These are phyloP conservation scores for Mycoemilia scoparia DNA, from an alignment of 192 early-diverging fungal species.

Conservation along the genomic window DNA sequence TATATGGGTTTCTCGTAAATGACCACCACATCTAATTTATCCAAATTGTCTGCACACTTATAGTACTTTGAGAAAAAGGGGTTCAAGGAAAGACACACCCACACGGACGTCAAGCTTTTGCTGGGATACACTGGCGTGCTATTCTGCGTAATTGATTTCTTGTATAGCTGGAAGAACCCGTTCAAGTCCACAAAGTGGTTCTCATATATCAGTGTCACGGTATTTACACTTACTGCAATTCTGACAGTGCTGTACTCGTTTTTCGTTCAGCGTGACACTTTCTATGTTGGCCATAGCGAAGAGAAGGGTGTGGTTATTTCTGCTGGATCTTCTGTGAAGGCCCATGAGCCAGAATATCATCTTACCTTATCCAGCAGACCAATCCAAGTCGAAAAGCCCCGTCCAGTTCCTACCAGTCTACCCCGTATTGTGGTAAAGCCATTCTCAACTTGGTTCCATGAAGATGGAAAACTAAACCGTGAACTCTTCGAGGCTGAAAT, in stretches of 20 bases:
- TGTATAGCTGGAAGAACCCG: slow-evolving; percentile 46
- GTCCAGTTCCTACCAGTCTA: slow-evolving; percentile 22
- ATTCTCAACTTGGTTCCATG: slow-evolving; percentile 45
- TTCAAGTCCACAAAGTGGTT: slow-evolving; percentile 43
- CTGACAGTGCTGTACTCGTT: slow-evolving; percentile 37
- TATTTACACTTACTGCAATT: slow-evolving; percentile 26
- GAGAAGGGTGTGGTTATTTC: slow-evolving; percentile 34
- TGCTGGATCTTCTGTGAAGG: slow-evolving; percentile 28
- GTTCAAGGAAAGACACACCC: slow-evolving; percentile 55
- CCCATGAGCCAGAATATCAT: slow-evolving; percentile 33
- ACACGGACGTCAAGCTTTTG: slow-evolving; percentile 63
- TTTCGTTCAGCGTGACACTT: slow-evolving; percentile 41
- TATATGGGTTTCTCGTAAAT: too few relatives aligned
- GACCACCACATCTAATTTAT: too few relatives aligned
- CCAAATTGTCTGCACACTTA: too few relatives aligned
- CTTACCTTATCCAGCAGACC: slow-evolving; percentile 31
- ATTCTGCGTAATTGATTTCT: slow-evolving; percentile 53
- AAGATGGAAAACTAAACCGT: slow-evolving; percentile 39
- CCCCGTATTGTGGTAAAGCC: slow-evolving; percentile 29
- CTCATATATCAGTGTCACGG: slow-evolving; percentile 35
- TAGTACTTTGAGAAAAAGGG: slow-evolving; percentile 22
- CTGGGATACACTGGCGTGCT: slow-evolving; percentile 59
- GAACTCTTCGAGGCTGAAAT: slow-evolving; percentile 36
- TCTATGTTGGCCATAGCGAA: slow-evolving; percentile 45
- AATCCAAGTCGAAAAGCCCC: slow-evolving; percentile 29